Base-by-base conservation (phyloP, 208 protist species). In the Crithidia expoeki region DNA sequence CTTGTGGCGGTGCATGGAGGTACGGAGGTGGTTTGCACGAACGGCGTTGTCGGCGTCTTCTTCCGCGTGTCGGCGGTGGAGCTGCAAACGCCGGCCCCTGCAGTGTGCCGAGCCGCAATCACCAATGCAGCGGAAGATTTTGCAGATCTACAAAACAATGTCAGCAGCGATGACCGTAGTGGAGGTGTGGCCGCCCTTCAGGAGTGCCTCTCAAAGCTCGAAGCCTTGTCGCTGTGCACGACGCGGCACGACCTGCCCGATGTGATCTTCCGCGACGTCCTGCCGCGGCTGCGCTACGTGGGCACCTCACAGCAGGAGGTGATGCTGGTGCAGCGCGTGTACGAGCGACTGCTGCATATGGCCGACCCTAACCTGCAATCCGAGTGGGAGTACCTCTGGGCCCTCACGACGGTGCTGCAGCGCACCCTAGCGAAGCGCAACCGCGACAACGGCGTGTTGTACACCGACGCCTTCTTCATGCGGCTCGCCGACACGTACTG, bases 391-490 rank as follows among this genome's bases (percentile, higher is more conserved):
- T 70, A 78, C 47, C 62, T 90, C 42, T 95, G 86, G 88, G 59
- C 71, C 10, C 52, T 89, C 42, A 84, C 84, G 12, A 64, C 60
- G 16, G 21, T 83, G 14, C 14, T 95, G 17, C 87, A 93, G 56
- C 73, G 74, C n/a, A 72, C 74, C 42, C 64, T 95, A 0, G 68
- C 78, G 1, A 70, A 77, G 44, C 83, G 81, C 28, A 64, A 62
- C 58, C 14, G 38, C 14, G 74, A 85, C 40, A 72, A 76, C 73
- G 40, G 46, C 4, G 59, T 86, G 4, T n/a, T 71, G 30, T 95
- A 89, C 74, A 93, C 87, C 0, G 90, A 95, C 49, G 33, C 72
- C 4, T 95, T 93, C 66, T 93, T 93, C 46, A 59, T 92, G 27
- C 53, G 86, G 4, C 74, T 94, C 5, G 80, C 81, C 2, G 70